Conservation (phyloP, 495 filamentous ascomycete species). For the Xylaria acuta region DNA sequence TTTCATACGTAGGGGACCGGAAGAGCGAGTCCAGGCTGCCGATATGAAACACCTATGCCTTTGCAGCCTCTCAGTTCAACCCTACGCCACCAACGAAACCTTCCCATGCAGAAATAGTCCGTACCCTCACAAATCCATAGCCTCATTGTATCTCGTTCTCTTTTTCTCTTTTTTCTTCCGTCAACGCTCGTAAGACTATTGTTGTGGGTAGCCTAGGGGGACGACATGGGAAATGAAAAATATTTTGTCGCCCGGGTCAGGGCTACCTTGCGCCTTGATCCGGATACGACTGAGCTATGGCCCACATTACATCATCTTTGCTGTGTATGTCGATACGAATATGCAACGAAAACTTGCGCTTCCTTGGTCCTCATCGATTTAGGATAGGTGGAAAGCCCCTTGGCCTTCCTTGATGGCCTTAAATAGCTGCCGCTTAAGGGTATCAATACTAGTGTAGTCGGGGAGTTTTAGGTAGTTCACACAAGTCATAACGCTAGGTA, state of each 20-base stretch:
- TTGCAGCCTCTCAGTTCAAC: slow-evolving; percentile 34
- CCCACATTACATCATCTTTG: slow-evolving; percentile 3
- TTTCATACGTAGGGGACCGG: slow-evolving; percentile 5
- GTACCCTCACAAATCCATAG: slow-evolving; percentile 25
- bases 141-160: slow-evolving; percentile 31
- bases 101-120: slow-evolving; percentile 38
- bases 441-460: slow-evolving; percentile 84
- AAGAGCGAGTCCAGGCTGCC: slow-evolving; percentile 15
- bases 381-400: slow-evolving; percentile 97
- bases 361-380: slow-evolving; percentile 28
- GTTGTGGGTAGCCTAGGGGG: background rate
- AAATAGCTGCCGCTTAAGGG: slow-evolving; percentile 75
- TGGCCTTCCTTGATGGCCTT: slow-evolving; percentile 97
- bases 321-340: background rate
- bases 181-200: slow-evolving; percentile 33
- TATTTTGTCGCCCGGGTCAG: slow-evolving; percentile 2
- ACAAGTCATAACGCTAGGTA: slow-evolving; percentile 99
- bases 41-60: slow-evolving; percentile 24
- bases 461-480: slow-evolving; percentile 99
- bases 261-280: background rate
- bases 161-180: slow-evolving; percentile 30
- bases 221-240: background rate
- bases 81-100: slow-evolving; percentile 40
- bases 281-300: background rate
- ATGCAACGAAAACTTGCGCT: background rate